Percentiles rank a stretch among this genome's conserved stretches.
These are phyloP conservation scores for Puya raimondii DNA, from an alignment of 176 grass and related monocot genomes.

Conservation along the genomic window DNA sequence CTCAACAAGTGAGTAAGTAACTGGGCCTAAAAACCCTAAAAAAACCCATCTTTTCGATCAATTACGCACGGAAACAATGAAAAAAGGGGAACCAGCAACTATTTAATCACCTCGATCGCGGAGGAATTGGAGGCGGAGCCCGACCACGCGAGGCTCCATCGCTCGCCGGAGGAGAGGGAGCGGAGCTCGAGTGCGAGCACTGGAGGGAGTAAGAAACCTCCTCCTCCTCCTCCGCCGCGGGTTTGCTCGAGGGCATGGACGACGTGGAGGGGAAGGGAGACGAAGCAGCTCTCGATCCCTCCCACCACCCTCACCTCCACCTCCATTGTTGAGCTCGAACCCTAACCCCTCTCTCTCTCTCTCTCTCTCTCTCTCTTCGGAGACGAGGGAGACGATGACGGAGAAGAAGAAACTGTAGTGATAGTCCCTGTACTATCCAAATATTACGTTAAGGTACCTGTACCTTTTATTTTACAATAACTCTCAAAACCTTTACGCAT, in stretches of 20 bases:
- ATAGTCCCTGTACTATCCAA: too few relatives aligned
- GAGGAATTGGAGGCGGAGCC: conserved; percentile 54
- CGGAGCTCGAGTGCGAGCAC: conserved; percentile 70
- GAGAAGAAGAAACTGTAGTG: too few relatives aligned
- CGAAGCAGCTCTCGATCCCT: conserved; percentile 78
- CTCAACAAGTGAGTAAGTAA: too few relatives aligned
- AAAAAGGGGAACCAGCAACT: too few relatives aligned
- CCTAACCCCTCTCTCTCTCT: neutral
- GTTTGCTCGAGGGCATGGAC: conserved; percentile 63
- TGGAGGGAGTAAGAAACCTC: conserved; percentile 46
- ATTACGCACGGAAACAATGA: too few relatives aligned
- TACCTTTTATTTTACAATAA: too few relatives aligned
- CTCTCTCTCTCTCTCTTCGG: neutral
- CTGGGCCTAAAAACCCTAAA: too few relatives aligned
- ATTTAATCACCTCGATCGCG: conserved; percentile 57
- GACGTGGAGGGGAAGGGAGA: conserved; percentile 71
- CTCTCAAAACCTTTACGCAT: too few relatives aligned
- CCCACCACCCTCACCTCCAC: conserved; percentile 58
- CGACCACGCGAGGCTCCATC: conserved; percentile 86
- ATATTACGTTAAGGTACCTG: too few relatives aligned
- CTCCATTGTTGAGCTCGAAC: conserved; percentile 32
- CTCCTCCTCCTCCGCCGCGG: conserved; percentile 16
- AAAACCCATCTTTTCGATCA: too few relatives aligned
- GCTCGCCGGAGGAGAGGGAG: conserved; percentile 23
- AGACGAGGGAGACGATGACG: neutral